Evolutionary conservation across 2,329 filamentous ascomycete genomes (phyloP), one percentile per base, ranked within the genome.

Genomic region (Onygena corvina): DNA sequence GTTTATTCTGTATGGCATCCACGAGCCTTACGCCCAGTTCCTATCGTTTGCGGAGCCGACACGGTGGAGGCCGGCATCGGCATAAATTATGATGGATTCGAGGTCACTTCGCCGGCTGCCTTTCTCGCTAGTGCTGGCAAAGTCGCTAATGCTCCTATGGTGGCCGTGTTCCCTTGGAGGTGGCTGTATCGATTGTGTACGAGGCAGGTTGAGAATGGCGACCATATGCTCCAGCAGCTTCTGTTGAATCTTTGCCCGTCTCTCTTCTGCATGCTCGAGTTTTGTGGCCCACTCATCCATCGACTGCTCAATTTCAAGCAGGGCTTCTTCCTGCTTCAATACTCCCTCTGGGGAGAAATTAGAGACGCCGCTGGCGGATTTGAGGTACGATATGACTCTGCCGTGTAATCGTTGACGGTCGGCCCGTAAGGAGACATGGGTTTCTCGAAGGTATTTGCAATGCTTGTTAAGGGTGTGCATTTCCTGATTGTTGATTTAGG

Each of bases 191-290:
- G 34, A 47, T 18, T 46, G 31, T 9, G 47, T 45, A 23, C 16
- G 45, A n/a, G 48, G 45, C 9, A 83, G 69, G 4, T 76, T 77
- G 47, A 77, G 69, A 2, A 84, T 82, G 12, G 83, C 85, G 42
- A 85, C 84, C 47, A 89, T 80, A 60, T 90, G 85, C 65, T 90
- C 84, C 2, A 90, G 75, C 9, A 90, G 71, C 71, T 88, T 90
- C 62, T 89, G 84, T 31, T 84, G 77, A 38, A 90, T 79, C 4
- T 83, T 75, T 12, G 80, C 81, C 34, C 84, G 79, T 59, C 85
- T 75, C 61, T 88, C 86, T 64, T 90, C 85, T 7, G 84, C 83
- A 54, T 83, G 76, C 60, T 89, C 85, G n/a, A 89, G 75, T 67
- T 89, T 89, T 57, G 69, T 73, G 45, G 85, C 79, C 81, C 85